Evolutionary conservation across 2,329 filamentous ascomycete genomes (phyloP), one percentile per base, ranked within the genome.

Genomic region (Colletotrichum magnum): DNA sequence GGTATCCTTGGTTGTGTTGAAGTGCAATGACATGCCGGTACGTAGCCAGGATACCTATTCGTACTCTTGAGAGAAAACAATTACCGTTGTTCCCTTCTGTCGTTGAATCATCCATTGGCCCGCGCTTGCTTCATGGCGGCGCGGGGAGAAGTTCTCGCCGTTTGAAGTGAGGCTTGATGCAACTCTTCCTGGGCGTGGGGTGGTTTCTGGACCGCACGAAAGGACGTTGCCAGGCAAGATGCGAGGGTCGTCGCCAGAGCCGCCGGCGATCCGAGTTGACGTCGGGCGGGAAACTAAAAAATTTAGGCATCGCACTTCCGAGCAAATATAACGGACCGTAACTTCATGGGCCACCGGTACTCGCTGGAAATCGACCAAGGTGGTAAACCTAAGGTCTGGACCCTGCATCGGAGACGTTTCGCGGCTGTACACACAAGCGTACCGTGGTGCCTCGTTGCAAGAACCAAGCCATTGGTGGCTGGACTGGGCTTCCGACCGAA

Each of bases 401-500:
- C 61, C 54, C 61, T 69, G 54, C 54, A 54, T 28, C 41, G 24
- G 51, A 51, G 21, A 66, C 54, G 56, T 66, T 57, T 60, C 21
- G 50, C 18, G 56, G 26, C 50, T n/a, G 41, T 43, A 54, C 39
- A n/a, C 41, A 36, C 32, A 36, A n/a, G 48, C 21, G 21, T 53
- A 50, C 47, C 12, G 36, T 52, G 21, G 39, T 45, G 36, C 52
- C 57, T 66, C 56, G 62, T 66, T 45, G 45, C 50, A 13, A 66
- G 39, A 66, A 15, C 26, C 43, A 61, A 57, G 50, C 51, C 56
- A 66, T 61, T 51, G 56, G 56, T 57, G 67, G 57, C 56, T 43
- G 28, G 56, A 41, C 56, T 45, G 21, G 24, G 41, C 39, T 45
- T 13, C 47, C 41, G 54, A 65, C 54, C 16, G 16, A 57, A 41